Base-by-base conservation (phyloP, 2,329 filamentous ascomycete genomes). In the Hymenoscyphus fraxineus region DNA sequence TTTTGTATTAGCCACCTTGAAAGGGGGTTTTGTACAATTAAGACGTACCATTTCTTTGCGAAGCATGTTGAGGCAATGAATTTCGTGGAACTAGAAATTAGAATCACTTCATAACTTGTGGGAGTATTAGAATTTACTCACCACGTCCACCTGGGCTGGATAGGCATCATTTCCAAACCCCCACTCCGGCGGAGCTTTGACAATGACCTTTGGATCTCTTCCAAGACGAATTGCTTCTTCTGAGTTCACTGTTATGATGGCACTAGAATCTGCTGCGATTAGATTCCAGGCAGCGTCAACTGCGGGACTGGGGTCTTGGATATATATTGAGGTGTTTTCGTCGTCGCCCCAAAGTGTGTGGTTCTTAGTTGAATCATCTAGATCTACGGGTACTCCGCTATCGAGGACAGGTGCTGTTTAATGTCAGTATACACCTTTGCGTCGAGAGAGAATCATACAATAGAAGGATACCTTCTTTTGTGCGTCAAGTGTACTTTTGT, bases 41-140 rank as follows among this genome's bases (percentile, higher is more conserved):
- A 44, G 70, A 71, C 67, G 71, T 60, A 4, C 76, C 65, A 63
- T 59, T 47, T 63, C 54, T 62, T 72, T 71, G 9, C 74, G 69
- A 3, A 77, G 63, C 16, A 67, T 62, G 56, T 76, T 73, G 7
- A 76, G 69, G 62, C 74, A 76, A 63, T 77, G 75, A 0, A 76
- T 65, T 38, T 74, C 69, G 51, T 77, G 75, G 40, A 74, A 74
- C 6, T 27, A 27, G 27, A 27, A 2, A 27, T 27, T 27, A 27
- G 27, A 27, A 27, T 27, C 2, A 27, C 27, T 27, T 27, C 27
- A 27, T 27, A 27, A 27, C 27, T 27, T 27, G 3, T 27, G 27
- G 27, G 27, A 27, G 27, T 27, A 27, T 27, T 27, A 27, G 27
- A 27, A 27, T 27, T 27, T 27, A 27, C 27, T 27, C 27, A 27